These are phyloP conservation scores for Phytophthora cajani DNA, from an alignment of 352 stramenopile genomes.

Conservation along the genomic window DNA sequence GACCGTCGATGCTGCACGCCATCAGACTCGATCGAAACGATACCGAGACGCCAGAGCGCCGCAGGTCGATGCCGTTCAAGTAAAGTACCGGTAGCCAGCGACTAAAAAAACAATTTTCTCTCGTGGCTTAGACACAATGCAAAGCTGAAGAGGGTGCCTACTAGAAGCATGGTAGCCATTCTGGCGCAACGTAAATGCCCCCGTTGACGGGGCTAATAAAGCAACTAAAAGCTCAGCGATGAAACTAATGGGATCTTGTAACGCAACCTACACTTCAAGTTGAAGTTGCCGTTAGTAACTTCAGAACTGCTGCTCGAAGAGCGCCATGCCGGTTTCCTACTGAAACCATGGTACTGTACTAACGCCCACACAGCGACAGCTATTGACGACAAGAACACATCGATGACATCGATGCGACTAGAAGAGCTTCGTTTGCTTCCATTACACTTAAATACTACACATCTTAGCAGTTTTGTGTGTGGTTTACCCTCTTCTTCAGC, in stretches of 20 bases:
- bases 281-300: constrained; percentile 4
- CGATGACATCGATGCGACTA: too few relatives aligned
- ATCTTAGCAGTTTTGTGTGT: background rate
- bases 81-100: constrained; percentile 9
- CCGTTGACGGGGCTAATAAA: background rate
- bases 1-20: constrained; percentile 27
- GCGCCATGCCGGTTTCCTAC: background rate
- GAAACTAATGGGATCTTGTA: constrained; percentile 8
- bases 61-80: constrained; percentile 49
- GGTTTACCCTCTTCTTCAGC: constrained; percentile 1
- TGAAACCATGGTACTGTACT: background rate
- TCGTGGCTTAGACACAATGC: background rate
- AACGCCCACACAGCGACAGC: too few relatives aligned
- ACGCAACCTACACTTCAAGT: constrained; percentile 12
- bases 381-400: too few relatives aligned
- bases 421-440: constrained; percentile 24
- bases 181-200: background rate
- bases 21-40: constrained; percentile 20
- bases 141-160: background rate
- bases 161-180: background rate
- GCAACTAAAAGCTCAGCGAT: background rate
- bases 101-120: background rate
- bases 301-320: background rate
- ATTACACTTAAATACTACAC: constrained; percentile 1
- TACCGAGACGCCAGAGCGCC: constrained; percentile 35